These are phyloP conservation scores for Coemansia reversa DNA, from an alignment of 192 early-diverging fungal species.

Conservation along the genomic window DNA sequence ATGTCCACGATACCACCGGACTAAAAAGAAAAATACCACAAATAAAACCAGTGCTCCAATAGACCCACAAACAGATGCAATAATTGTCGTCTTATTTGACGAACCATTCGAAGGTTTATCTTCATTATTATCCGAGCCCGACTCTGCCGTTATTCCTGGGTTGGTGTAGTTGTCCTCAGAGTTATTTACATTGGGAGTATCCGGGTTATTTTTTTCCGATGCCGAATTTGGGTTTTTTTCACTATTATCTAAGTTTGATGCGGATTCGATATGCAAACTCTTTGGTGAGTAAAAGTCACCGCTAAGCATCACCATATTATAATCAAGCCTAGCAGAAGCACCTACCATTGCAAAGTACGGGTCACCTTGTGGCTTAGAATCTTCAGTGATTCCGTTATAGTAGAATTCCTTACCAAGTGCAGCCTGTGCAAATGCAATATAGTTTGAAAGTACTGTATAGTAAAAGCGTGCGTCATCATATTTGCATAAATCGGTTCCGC, in stretches of 20 bases:
- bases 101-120: too few relatives aligned
- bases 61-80: neutral
- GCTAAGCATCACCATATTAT: neutral
- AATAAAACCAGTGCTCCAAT: neutral
- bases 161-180: too few relatives aligned
- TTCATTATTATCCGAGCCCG: too few relatives aligned
- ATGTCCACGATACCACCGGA: conserved; percentile 3
- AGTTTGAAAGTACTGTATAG: conserved; percentile 1
- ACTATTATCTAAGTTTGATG: too few relatives aligned
- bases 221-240: too few relatives aligned
- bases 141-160: too few relatives aligned
- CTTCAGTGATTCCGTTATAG: too few relatives aligned
- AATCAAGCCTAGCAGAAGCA: too few relatives aligned
- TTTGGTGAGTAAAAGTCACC: conserved; percentile 6
- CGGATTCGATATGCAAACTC: too few relatives aligned
- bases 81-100: neutral
- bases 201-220: too few relatives aligned
- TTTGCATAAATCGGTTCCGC: conserved; percentile 14
- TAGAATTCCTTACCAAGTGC: neutral
- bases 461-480: conserved; percentile 8
- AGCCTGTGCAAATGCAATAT: neutral
- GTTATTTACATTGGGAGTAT: too few relatives aligned
- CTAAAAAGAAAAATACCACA: neutral
- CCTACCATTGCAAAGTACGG: neutral
- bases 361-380: too few relatives aligned